phyloP scores from a whole-genome alignment of 495 filamentous ascomycete genomes.

The Elaphomyces granulatus region DNA sequence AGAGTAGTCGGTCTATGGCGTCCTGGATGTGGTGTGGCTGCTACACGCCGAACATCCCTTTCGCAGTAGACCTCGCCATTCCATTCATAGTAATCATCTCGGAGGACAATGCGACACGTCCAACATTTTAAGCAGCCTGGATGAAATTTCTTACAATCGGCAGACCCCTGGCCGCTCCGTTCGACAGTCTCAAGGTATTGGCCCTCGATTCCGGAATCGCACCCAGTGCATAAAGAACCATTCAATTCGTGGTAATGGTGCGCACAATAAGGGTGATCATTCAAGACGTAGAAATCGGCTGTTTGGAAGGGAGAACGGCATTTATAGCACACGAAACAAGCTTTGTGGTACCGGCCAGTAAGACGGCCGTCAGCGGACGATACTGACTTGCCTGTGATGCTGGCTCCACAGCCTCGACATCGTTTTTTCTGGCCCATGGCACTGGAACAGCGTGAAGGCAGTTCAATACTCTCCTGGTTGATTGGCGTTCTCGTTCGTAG shows the following conservation, averaged over 20 bases:
- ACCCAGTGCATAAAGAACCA: slow-evolving; percentile 64
- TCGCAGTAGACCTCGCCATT: slow-evolving; percentile 64
- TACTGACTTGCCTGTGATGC: slow-evolving; percentile 81
- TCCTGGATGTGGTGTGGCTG: slow-evolving; percentile 26
- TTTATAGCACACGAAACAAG: slow-evolving; percentile 82
- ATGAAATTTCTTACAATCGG: slow-evolving; percentile 66
- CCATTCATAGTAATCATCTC: slow-evolving; percentile 59
- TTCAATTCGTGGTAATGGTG: slow-evolving; percentile 91
- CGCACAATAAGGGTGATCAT: slow-evolving; percentile 79
- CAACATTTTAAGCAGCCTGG: slow-evolving; percentile 71
- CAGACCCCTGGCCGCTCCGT: slow-evolving; percentile 21
- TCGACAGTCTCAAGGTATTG: slow-evolving; percentile 74
- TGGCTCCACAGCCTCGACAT: slow-evolving; percentile 67
- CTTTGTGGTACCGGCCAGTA: slow-evolving; percentile 85
- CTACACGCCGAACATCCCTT: slow-evolving; percentile 57
- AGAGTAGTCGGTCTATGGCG: slow-evolving; percentile 17
- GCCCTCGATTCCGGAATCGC: slow-evolving; percentile 79
- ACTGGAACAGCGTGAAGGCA: not conserved
- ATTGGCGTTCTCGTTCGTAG: slow-evolving; percentile 6
- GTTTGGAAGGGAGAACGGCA: slow-evolving; percentile 73
- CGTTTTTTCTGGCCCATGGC: slow-evolving; percentile 43
- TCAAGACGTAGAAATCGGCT: slow-evolving; percentile 80
- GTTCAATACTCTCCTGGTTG: not conserved
- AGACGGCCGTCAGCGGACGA: slow-evolving; percentile 87
- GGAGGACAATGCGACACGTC: slow-evolving; percentile 36